phyloP scores from a whole-genome alignment of 1,284 basidiomycete genomes.

The Ganoderma lingzhi region DNA sequence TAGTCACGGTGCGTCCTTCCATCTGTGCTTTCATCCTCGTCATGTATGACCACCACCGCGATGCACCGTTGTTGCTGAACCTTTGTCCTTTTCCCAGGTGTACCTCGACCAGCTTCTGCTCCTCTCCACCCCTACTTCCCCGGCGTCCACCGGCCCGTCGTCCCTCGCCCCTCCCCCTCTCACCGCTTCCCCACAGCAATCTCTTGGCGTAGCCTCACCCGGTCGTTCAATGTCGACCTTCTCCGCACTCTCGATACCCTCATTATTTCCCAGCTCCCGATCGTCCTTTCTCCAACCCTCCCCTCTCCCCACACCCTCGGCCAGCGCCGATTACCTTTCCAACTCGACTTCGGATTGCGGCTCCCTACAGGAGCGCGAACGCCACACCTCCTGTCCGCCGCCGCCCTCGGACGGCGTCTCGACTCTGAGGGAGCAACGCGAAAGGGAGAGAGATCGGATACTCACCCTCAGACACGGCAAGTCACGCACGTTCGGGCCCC shows the following conservation, averaged over 20 bases:
- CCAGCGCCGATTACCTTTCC: conserved; percentile 23
- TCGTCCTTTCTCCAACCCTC: conserved; percentile 31
- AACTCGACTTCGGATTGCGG: conserved; percentile 21
- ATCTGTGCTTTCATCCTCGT: conserved; percentile 5
- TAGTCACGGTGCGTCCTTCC: conserved; percentile 68
- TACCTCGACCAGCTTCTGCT: conserved; percentile 45
- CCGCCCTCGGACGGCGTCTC: conserved; percentile 18
- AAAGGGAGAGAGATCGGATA: conserved; percentile 27
- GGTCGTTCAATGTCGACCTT: conserved; percentile 31
- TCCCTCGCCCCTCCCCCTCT: conserved; percentile 28
- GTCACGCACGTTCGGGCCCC: conserved; percentile 38
- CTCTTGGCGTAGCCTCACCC: conserved; percentile 20
- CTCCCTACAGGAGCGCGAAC: conserved; percentile 22
- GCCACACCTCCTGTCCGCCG: conserved; percentile 29
- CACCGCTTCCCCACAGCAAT: conserved; percentile 9
- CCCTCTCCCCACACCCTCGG: conserved; percentile 27
- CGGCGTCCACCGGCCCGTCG: conserved; percentile 24
- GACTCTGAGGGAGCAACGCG: conserved; percentile 6
- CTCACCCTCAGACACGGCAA: conserved; percentile 43
- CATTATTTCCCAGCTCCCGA: conserved; percentile 36
- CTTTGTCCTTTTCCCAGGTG: conserved; percentile 34
- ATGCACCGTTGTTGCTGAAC: not conserved
- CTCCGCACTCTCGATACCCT: conserved; percentile 38
- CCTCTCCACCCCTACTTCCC: conserved; percentile 21
- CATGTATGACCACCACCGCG: not conserved